Evolutionary conservation across 306 rosid species (phyloP).

Genomic region (Benincasa hispida): DNA sequence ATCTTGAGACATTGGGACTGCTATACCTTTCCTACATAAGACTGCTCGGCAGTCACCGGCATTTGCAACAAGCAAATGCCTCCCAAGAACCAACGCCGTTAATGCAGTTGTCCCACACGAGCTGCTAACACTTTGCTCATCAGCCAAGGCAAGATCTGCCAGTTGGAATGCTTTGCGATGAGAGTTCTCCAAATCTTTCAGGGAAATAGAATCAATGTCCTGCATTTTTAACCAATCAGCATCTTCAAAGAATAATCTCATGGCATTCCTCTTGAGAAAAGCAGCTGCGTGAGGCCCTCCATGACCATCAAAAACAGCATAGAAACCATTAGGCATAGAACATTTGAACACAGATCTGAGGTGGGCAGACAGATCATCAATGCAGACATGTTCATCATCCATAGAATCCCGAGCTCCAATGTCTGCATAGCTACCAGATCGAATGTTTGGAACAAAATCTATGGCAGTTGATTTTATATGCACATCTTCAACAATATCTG

Average conservation of each 20-base stretch:
- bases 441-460: conserved; percentile 47
- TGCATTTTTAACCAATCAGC: conserved; percentile 36
- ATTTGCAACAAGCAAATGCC: conserved; percentile 74
- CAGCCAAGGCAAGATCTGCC: conserved; percentile 78
- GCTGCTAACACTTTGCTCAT: conserved; percentile 42
- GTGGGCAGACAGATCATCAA: conserved; percentile 68
- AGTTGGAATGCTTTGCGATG: conserved; percentile 55
- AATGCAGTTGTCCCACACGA: conserved; percentile 87
- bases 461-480: conserved; percentile 28
- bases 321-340: conserved; percentile 54
- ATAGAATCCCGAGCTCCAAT: conserved; percentile 61
- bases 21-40: conserved; percentile 67
- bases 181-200: conserved; percentile 51
- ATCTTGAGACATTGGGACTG: conserved; percentile 75
- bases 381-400: conserved; percentile 81
- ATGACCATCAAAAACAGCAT: conserved; percentile 91
- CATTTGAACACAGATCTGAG: conserved; percentile 39
- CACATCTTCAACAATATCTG: conserved; percentile 33
- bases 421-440: conserved; percentile 66
- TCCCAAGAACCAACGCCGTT: conserved; percentile 76
- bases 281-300: conserved; percentile 90
- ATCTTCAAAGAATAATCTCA: conserved; percentile 73
- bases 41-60: conserved; percentile 98
- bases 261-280: conserved; percentile 61
- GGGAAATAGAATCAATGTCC: conserved; percentile 38